Percentiles rank a stretch among this genome's conserved stretches.
Conservation (phyloP, 345 rosid genomes). For the Bruguiera parviflora region DNA sequence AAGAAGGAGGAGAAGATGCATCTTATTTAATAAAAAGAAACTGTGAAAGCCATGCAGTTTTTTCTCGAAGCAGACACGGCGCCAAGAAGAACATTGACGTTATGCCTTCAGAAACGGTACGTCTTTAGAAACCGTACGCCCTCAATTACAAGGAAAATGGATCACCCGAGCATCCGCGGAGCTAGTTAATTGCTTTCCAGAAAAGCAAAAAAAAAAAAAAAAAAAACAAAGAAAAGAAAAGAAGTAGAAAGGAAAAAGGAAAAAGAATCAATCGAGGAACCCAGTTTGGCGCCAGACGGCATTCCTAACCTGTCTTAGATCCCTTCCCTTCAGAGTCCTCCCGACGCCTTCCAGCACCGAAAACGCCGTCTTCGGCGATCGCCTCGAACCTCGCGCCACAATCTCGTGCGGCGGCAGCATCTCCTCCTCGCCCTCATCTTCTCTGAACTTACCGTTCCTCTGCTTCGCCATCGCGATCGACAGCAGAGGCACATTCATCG, state of each 20-base stretch:
- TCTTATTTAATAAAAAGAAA: too few relatives aligned
- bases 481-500: conserved; percentile 48
- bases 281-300: conserved; percentile 57
- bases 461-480: conserved; percentile 37
- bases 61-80: too few relatives aligned
- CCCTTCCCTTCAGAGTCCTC: conserved; percentile 59
- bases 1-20: too few relatives aligned
- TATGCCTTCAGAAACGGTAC: too few relatives aligned
- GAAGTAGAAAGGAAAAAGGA: too few relatives aligned
- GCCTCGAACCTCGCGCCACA: conserved; percentile 42
- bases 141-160: too few relatives aligned
- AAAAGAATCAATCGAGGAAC: conserved; percentile 41
- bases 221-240: neutral
- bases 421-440: conserved; percentile 35
- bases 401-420: conserved; percentile 65
- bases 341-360: conserved; percentile 66
- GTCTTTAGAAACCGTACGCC: too few relatives aligned
- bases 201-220: neutral
- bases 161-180: too few relatives aligned
- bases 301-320: conserved; percentile 59
- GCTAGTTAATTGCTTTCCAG: neutral
- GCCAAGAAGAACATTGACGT: too few relatives aligned
- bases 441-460: conserved; percentile 38
- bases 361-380: conserved; percentile 42
- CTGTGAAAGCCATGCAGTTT: too few relatives aligned